Conservation (phyloP, 352 stramenopile genomes). For the Pythium phragmiticola region DNA sequence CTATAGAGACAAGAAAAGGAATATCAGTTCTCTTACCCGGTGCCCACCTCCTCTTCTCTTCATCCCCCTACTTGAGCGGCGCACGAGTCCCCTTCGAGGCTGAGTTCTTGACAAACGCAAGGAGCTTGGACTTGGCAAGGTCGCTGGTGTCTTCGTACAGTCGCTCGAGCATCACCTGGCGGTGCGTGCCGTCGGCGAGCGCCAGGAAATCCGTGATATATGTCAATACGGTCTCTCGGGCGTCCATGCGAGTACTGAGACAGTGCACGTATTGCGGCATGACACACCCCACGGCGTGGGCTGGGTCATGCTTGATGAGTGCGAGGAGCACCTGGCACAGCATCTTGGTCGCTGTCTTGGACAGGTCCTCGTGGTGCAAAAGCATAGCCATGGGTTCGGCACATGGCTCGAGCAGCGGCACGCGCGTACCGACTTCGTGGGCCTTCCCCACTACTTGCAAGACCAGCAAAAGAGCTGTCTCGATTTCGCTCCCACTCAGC, state of each 20-base stretch:
- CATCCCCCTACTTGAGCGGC: background rate
- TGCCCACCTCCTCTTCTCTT: background rate
- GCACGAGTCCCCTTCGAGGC: constrained; percentile 42
- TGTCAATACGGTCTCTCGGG: constrained; percentile 65
- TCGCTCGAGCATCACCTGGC: constrained; percentile 55
- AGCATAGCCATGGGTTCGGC: constrained; percentile 41
- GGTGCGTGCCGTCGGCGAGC: constrained; percentile 46
- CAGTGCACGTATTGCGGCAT: constrained; percentile 53
- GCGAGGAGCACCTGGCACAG: constrained; percentile 69
- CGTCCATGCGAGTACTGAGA: constrained; percentile 38
- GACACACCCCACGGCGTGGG: constrained; percentile 34
- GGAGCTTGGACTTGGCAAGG: constrained; percentile 71
- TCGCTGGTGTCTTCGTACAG: constrained; percentile 77
- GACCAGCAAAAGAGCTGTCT: constrained; percentile 38
- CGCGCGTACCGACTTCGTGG: constrained; percentile 35
- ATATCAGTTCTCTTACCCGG: background rate
- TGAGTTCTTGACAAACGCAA: constrained; percentile 67
- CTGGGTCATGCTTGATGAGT: constrained; percentile 52
- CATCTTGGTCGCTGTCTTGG: constrained; percentile 54
- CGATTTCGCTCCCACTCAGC: constrained; percentile 19
- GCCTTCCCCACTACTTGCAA: constrained; percentile 45
- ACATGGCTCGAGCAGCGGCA: constrained; percentile 44
- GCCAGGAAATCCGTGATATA: constrained; percentile 66
- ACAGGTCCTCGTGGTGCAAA: constrained; percentile 40
- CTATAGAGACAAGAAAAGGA: background rate